Conservation (phyloP, 306 rosid species). For the Leucaena leucocephala region DNA sequence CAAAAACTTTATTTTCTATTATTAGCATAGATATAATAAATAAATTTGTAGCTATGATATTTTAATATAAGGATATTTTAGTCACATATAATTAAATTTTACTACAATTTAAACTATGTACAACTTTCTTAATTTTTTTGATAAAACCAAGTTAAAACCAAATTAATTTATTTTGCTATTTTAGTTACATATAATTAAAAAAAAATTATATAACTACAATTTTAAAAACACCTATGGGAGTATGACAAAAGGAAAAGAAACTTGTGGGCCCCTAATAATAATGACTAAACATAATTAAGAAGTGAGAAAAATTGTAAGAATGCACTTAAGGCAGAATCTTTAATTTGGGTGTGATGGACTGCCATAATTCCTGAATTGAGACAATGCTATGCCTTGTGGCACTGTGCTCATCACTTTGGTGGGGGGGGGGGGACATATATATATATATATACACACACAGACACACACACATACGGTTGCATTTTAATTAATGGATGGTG, state of each 20-base stretch:
- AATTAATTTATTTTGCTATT: no score
- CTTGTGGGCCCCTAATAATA: not conserved
- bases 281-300: not conserved
- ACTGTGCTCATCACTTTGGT: constrained; percentile 39
- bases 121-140: no score
- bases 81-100: no score
- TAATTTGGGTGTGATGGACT: constrained; percentile 27
- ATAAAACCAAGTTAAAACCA: no score
- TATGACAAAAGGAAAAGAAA: not conserved
- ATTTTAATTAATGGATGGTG: constrained; percentile 32
- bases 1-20: no score
- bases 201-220: no score
- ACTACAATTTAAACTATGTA: no score
- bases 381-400: constrained; percentile 14
- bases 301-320: not conserved
- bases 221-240: not conserved
- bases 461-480: no score
- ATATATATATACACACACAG: no score
- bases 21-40: not conserved
- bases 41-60: no score
- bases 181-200: no score
- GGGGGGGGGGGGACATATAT: constrained; percentile 42
- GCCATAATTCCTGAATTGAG: constrained; percentile 29
- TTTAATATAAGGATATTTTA: no score
- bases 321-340: constrained; percentile 7